These are phyloP conservation scores for Yamadazyma atlantica DNA, from an alignment of 1,139 yeast genomes.

Conservation along the genomic window DNA sequence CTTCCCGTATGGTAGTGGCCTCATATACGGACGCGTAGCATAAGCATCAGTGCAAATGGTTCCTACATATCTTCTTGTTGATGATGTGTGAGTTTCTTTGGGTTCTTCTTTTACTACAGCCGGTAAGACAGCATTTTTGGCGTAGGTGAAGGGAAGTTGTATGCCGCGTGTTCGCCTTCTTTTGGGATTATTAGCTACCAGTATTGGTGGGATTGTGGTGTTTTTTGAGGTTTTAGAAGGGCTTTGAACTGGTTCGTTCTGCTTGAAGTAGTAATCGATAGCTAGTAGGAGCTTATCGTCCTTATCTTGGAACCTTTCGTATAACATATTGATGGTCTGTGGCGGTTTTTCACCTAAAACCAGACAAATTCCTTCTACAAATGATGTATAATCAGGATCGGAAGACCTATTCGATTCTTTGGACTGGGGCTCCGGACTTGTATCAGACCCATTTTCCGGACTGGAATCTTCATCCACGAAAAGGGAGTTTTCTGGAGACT, in stretches of 20 bases:
- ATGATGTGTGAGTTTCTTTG: slow-evolving; percentile 14
- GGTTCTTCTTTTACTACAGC: slow-evolving; percentile 5
- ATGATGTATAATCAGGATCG: background rate
- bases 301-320: slow-evolving; percentile 20
- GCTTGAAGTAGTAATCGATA: slow-evolving; percentile 27
- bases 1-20: slow-evolving; percentile 53
- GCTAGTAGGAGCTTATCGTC: slow-evolving; percentile 29
- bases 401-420: background rate
- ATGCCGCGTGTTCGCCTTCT: slow-evolving; percentile 15
- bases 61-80: slow-evolving; percentile 56
- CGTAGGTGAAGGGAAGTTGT: slow-evolving; percentile 14
- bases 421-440: no score
- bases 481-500: background rate
- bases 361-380: slow-evolving; percentile 2
- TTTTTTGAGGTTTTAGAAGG: background rate
- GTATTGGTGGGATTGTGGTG: slow-evolving; percentile 15
- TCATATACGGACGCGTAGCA: slow-evolving; percentile 76
- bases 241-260: slow-evolving; percentile 11
- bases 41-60: slow-evolving; percentile 72
- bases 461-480: no score
- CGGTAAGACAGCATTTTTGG: slow-evolving; percentile 10
- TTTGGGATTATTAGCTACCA: slow-evolving; percentile 12
- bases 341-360: slow-evolving; percentile 25
- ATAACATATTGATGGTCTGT: slow-evolving; percentile 18
- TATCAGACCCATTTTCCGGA: no score